These are phyloP conservation scores for Agarophyton chilense DNA, from an alignment of 23 red algal species.

Conservation along the genomic window DNA sequence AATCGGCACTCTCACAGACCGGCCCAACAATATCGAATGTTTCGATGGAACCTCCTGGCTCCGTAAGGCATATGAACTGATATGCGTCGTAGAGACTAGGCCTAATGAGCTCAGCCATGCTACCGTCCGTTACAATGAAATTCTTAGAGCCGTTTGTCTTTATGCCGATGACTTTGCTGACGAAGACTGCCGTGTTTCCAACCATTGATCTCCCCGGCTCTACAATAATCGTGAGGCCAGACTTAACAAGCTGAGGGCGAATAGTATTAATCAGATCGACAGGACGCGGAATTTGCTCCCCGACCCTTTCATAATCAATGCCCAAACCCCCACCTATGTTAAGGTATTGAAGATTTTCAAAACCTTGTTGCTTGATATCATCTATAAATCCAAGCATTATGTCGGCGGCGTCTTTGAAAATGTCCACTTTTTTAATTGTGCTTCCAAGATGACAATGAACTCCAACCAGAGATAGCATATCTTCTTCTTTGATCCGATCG, in stretches of 20 bases:
- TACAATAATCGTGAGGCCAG: slow-evolving; percentile 84
- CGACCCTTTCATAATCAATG: slow-evolving; percentile 90
- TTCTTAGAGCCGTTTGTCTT: slow-evolving; percentile 92
- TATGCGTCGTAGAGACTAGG: slow-evolving; percentile 91
- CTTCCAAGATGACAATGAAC: slow-evolving; percentile 95
- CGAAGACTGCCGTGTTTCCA: slow-evolving; percentile 83
- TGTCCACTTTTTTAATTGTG: slow-evolving; percentile 91
- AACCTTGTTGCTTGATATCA: slow-evolving; percentile 76
- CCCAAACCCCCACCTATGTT: slow-evolving; percentile 97
- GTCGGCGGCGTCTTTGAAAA: slow-evolving; percentile 88
- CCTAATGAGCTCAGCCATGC: slow-evolving; percentile 93
- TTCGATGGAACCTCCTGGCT: slow-evolving; percentile 62
- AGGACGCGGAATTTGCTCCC: slow-evolving; percentile 80
- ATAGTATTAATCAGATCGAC: slow-evolving; percentile 88
- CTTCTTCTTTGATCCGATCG: slow-evolving; percentile 76
- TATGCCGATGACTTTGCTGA: slow-evolving; percentile 88
- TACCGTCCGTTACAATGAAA: slow-evolving; percentile 93
- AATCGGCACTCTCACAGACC: slow-evolving; percentile 94
- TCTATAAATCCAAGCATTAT: slow-evolving; percentile 91
- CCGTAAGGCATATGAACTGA: slow-evolving; percentile 78
- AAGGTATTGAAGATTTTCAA: slow-evolving; percentile 75
- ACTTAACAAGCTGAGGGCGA: slow-evolving; percentile 66
- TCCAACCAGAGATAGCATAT: slow-evolving; percentile 72
- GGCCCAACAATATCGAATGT: slow-evolving; percentile 93
- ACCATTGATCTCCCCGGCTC: slow-evolving; percentile 93